Percentiles rank a stretch among this genome's conserved stretches.
Conservation (phyloP, 441 rosid genomes). For the Viola pubescens region DNA sequence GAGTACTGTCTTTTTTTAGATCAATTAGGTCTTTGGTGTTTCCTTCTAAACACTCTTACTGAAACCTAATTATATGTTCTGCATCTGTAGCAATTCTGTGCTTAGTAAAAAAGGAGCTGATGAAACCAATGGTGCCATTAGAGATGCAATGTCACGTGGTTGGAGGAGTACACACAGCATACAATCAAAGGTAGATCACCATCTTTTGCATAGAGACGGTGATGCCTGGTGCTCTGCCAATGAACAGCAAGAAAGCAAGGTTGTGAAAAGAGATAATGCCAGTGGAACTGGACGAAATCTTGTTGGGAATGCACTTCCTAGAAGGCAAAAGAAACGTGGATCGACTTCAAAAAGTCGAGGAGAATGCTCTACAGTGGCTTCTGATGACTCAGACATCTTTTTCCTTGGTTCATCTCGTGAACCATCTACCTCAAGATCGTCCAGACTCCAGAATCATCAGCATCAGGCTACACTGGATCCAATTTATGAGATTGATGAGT, state of each 20-base stretch:
- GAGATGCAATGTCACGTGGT: slow-evolving; percentile 28
- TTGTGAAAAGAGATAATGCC: slow-evolving; percentile 22
- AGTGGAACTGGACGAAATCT: slow-evolving; percentile 20
- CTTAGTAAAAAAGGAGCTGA: slow-evolving; percentile 14
- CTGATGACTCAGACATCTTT: slow-evolving; percentile 37
- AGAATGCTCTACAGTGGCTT: slow-evolving; percentile 26
- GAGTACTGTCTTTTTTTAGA: too few species aligned
- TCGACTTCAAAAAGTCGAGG: slow-evolving; percentile 31
- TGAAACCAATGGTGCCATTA: slow-evolving; percentile 25
- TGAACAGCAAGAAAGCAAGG: slow-evolving; percentile 19
- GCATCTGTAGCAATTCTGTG: slow-evolving; percentile 27
- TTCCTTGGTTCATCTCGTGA: slow-evolving; percentile 47
- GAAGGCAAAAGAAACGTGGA: slow-evolving; percentile 38
- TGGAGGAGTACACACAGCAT: slow-evolving; percentile 53
- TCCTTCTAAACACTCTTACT: slow-evolving; percentile 8
- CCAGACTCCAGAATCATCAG: slow-evolving; percentile 30
- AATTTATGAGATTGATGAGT: slow-evolving; percentile 39
- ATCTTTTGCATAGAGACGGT: slow-evolving; percentile 20
- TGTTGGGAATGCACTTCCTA: slow-evolving; percentile 21
- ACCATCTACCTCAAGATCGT: slow-evolving; percentile 48
- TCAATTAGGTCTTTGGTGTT: background rate
- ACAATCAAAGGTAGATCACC: slow-evolving; percentile 18
- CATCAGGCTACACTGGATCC: slow-evolving; percentile 24
- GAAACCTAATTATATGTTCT: slow-evolving; percentile 2
- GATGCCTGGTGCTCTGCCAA: slow-evolving; percentile 22